These are phyloP conservation scores for Dictyophora rubrovolvata DNA, from an alignment of 768 basidiomycete genomes.

Conservation along the genomic window DNA sequence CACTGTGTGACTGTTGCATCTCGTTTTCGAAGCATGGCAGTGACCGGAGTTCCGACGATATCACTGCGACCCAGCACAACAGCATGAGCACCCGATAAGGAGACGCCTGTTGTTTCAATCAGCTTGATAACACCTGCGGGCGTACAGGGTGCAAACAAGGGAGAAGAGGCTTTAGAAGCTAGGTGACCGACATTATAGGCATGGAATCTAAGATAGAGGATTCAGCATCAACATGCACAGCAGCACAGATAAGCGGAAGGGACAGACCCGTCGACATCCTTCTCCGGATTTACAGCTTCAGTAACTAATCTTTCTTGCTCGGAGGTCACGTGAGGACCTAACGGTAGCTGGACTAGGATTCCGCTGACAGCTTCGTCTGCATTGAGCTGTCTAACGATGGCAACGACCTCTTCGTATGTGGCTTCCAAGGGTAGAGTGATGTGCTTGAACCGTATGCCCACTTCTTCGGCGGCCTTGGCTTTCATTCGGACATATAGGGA, in stretches of 20 bases:
- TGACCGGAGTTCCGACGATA: constrained; percentile 94
- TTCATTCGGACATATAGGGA: constrained; percentile 96
- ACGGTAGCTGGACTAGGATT: constrained; percentile 90
- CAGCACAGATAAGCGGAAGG: constrained; percentile 3
- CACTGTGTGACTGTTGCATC: constrained; percentile 98
- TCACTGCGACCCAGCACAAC: constrained; percentile 96
- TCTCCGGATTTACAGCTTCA: constrained; percentile 87
- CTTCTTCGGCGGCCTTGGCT: constrained; percentile 87
- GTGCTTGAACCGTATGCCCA: constrained; percentile 82
- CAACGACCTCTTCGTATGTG: constrained; percentile 67
- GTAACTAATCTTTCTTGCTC: constrained; percentile 86
- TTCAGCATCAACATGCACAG: not conserved
- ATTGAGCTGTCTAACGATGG: constrained; percentile 73
- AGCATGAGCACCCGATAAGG: constrained; percentile 67
- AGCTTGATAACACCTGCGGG: constrained; percentile 88
- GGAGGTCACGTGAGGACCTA: constrained; percentile 69
- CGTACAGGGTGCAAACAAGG: constrained; percentile 91
- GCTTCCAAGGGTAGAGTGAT: constrained; percentile 59
- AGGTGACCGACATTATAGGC: constrained; percentile 97
- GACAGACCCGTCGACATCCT: constrained; percentile 88
- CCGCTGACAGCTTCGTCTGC: constrained; percentile 73
- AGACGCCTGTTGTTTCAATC: constrained; percentile 74
- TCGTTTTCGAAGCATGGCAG: constrained; percentile 76
- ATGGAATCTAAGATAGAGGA: constrained; percentile 60
- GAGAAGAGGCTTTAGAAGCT: constrained; percentile 78